Evolutionary conservation across 2,329 filamentous ascomycete genomes (phyloP).

Genomic region (Hymenoscyphus linearis): DNA sequence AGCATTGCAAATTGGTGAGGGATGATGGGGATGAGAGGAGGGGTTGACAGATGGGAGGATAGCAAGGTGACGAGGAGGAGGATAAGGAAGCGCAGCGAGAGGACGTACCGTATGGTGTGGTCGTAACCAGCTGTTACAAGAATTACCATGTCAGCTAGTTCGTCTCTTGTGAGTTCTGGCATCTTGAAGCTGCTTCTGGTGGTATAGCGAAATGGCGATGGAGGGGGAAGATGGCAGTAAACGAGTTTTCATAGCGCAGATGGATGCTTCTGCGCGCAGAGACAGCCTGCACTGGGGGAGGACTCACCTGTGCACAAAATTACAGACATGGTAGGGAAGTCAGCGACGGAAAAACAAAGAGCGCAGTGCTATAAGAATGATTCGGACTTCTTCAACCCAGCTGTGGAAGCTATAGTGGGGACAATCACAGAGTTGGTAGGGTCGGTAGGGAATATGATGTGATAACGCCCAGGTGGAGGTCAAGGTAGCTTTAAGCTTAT

Average conservation of each 20-base stretch:
- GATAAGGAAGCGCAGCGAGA: neutral
- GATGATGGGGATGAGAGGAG: neutral
- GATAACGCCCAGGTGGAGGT: neutral
- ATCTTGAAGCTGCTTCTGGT: neutral
- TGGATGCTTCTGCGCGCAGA: neutral
- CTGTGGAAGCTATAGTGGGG: neutral
- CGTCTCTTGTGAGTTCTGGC: neutral
- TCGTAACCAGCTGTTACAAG: constrained; percentile 59
- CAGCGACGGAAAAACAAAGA: neutral
- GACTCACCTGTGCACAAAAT: constrained; percentile 27
- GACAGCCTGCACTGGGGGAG: neutral
- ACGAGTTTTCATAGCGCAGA: neutral
- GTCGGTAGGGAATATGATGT: neutral
- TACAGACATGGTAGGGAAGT: constrained; percentile 21
- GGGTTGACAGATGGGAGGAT: neutral
- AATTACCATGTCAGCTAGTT: too few species aligned
- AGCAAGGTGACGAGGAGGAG: neutral
- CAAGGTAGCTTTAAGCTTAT: neutral
- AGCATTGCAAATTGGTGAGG: constrained; percentile 5
- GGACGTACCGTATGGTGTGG: constrained; percentile 62
- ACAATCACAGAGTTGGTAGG: neutral
- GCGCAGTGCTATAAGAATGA: neutral
- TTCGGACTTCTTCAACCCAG: neutral
- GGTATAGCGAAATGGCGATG: neutral
- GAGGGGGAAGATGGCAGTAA: neutral